Conservation (phyloP, 2,329 filamentous ascomycete genomes). For the Coniochaeta sp. region DNA sequence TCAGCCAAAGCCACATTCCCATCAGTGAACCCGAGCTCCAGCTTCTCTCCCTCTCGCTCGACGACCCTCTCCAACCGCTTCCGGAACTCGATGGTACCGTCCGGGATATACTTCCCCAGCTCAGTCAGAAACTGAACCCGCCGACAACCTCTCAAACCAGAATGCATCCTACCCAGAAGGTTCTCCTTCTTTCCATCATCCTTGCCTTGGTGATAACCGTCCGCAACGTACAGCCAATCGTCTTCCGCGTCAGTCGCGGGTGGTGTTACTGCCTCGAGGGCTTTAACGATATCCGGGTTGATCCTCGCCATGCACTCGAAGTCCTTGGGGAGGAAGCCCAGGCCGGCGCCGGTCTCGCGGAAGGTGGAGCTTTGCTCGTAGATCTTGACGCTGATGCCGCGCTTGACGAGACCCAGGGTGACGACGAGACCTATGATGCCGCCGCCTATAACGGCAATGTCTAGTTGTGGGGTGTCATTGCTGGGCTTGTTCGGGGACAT, state of each 20-base stretch:
- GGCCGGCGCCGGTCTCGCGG: conserved; percentile 28
- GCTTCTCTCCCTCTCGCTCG: conserved; percentile 8
- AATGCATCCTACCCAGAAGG: conserved; percentile 13
- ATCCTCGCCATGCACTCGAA: conserved; percentile 21
- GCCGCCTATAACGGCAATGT: conserved; percentile 31
- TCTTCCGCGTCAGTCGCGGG: conserved; percentile 15
- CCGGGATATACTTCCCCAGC: conserved; percentile 15
- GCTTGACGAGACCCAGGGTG: conserved; percentile 22
- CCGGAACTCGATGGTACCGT: conserved; percentile 14
- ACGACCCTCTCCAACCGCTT: conserved; percentile 22
- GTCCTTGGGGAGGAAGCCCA: conserved; percentile 27
- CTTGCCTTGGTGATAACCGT: too few relatives aligned
- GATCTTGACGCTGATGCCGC: conserved; percentile 22
- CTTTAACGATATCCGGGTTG: conserved; percentile 18
- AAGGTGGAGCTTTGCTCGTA: conserved; percentile 27
- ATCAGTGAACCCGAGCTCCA: conserved; percentile 16
- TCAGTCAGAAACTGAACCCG: conserved; percentile 18
- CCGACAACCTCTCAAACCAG: conserved; percentile 15
- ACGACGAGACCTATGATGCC: conserved; percentile 31
- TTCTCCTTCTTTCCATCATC: conserved; percentile 5
- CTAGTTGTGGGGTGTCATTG: too few relatives aligned
- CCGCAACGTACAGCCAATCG: conserved; percentile 20
- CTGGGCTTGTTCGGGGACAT: too few relatives aligned
- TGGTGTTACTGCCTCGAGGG: conserved; percentile 20
- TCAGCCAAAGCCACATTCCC: conserved; percentile 20